These are phyloP conservation scores for Aspergillus sp. DNA, from an alignment of 2,329 filamentous ascomycete genomes.

Conservation along the genomic window DNA sequence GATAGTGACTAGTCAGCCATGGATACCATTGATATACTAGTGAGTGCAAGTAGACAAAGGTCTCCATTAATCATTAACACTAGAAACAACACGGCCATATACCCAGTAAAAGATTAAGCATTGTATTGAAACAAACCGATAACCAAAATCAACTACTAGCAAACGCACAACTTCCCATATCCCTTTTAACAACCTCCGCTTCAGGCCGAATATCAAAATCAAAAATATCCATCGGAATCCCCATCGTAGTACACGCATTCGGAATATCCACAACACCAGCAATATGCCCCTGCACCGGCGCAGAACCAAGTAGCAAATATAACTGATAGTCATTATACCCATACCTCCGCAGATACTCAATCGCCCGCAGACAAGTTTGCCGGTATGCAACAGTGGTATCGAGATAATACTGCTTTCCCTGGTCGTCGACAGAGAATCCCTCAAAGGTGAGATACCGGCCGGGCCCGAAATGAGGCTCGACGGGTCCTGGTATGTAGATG, in stretches of 20 bases:
- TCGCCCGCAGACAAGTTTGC: conserved; percentile 68
- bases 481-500: conserved; percentile 78
- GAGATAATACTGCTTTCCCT: conserved; percentile 83
- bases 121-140: neutral
- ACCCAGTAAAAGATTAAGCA: too few species aligned
- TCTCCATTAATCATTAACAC: too few species aligned
- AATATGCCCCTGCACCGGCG: conserved; percentile 79
- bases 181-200: conserved; percentile 52
- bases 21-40: too few species aligned
- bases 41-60: too few species aligned
- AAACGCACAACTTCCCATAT: conserved; percentile 68
- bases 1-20: too few species aligned
- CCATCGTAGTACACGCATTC: conserved; percentile 83
- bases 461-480: conserved; percentile 81
- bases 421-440: conserved; percentile 81
- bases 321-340: conserved; percentile 69
- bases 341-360: conserved; percentile 72
- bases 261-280: conserved; percentile 88
- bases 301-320: conserved; percentile 77
- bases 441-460: conserved; percentile 79
- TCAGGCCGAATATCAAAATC: conserved; percentile 81
- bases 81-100: neutral
- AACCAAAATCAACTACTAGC: conserved; percentile 24
- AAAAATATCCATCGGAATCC: conserved; percentile 87
- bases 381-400: conserved; percentile 82